Evolutionary conservation across 1,284 basidiomycete species (phyloP).

Genomic region (Melampsora occidentalis): DNA sequence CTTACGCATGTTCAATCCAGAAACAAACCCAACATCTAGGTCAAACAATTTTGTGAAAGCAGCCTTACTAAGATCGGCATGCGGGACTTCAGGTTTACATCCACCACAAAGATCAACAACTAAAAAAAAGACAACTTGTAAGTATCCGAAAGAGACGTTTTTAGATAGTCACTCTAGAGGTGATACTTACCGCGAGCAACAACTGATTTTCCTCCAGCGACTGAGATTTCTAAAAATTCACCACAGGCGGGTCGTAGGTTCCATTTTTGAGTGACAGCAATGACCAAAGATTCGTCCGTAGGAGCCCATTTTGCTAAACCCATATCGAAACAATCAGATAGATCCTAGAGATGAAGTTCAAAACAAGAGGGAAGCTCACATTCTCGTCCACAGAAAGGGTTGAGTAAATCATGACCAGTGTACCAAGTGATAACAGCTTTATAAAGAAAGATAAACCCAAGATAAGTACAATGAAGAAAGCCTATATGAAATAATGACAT

Average conservation of each 20-base stretch:
- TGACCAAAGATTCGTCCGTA: slow-evolving; percentile 48
- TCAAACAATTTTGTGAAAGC: slow-evolving; percentile 48
- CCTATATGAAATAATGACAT: neutral
- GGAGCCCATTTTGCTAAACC: slow-evolving; percentile 48
- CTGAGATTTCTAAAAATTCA: slow-evolving; percentile 25
- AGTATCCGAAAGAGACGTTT: slow-evolving; percentile 1
- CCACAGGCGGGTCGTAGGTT: slow-evolving; percentile 29
- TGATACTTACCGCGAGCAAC: slow-evolving; percentile 43
- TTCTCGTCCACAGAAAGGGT: slow-evolving; percentile 48
- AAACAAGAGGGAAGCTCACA: slow-evolving; percentile 4
- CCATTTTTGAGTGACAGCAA: slow-evolving; percentile 49
- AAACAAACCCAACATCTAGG: slow-evolving; percentile 47
- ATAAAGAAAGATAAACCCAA: neutral
- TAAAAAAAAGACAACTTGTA: neutral
- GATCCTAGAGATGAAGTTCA: neutral
- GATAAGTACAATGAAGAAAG: neutral
- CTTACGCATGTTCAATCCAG: slow-evolving; percentile 33
- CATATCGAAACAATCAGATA: neutral
- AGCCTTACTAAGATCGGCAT: slow-evolving; percentile 48
- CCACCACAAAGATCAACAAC: slow-evolving; percentile 49
- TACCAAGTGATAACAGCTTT: slow-evolving; percentile 48
- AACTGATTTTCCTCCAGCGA: slow-evolving; percentile 44
- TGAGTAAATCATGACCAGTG: slow-evolving; percentile 46
- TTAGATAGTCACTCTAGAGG: neutral
- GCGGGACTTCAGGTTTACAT: slow-evolving; percentile 46